Evolutionary conservation across 2,329 filamentous ascomycete species (phyloP).

Genomic region (Alternaria conjuncta): DNA sequence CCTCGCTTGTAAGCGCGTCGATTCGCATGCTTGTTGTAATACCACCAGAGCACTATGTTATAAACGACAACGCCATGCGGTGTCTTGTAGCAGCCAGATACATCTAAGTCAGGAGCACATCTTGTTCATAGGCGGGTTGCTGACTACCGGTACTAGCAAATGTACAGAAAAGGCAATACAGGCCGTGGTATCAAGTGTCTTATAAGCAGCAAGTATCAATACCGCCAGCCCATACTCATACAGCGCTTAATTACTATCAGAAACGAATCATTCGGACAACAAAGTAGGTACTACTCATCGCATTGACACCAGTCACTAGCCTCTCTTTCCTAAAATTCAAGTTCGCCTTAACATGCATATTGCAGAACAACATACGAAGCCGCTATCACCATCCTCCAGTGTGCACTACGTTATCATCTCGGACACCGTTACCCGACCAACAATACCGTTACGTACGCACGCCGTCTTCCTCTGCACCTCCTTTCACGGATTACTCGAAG

Average conservation of each 20-base stretch:
- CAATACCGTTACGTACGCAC: not conserved
- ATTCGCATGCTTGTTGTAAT: not conserved
- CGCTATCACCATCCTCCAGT: not conserved
- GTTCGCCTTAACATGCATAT: not conserved
- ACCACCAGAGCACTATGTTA: not conserved
- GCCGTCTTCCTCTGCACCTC: not conserved
- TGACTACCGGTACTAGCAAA: not conserved
- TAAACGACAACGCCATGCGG: not conserved
- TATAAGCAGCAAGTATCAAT: not conserved
- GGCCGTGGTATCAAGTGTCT: not conserved
- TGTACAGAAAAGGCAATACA: not conserved
- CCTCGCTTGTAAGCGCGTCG: not conserved
- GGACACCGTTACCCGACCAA: not conserved
- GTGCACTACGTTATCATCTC: not conserved
- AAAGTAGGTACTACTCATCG: not conserved
- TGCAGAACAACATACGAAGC: not conserved
- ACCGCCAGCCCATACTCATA: not conserved
- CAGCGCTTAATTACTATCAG: not conserved
- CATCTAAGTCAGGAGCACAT: not conserved
- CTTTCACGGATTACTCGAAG: not conserved
- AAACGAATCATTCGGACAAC: not conserved
- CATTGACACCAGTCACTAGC: not conserved
- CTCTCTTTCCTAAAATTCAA: not conserved
- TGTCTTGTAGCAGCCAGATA: not conserved
- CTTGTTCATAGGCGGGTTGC: not conserved